Percentiles rank a stretch among this genome's conserved stretches.
These are phyloP conservation scores for Boletus sp. DNA, from an alignment of 768 basidiomycete species.

Conservation along the genomic window DNA sequence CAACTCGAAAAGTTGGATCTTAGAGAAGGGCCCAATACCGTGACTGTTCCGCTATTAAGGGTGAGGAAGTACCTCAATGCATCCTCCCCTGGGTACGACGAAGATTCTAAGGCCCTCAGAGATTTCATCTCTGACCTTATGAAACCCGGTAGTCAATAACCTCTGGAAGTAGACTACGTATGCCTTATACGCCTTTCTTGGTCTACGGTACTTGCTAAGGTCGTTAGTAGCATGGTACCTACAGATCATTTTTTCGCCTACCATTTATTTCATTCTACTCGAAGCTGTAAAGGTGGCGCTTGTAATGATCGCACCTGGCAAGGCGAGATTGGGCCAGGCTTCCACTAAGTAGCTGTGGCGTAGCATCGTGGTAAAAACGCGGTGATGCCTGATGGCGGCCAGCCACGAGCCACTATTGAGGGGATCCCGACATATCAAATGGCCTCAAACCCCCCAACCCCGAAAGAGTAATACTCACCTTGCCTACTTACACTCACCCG, in stretches of 20 bases:
- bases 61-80: constrained; percentile 10
- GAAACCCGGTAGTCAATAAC: neutral
- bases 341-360: neutral
- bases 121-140: constrained; percentile 7
- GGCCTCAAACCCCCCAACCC: neutral
- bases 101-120: constrained; percentile 17
- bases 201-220: neutral
- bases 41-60: constrained; percentile 3
- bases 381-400: neutral
- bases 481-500: neutral
- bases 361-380: constrained; percentile 2
- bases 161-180: neutral
- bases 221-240: neutral
- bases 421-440: neutral
- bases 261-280: neutral
- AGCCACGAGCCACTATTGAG: neutral
- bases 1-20: constrained; percentile 14
- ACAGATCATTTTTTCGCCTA: neutral
- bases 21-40: neutral
- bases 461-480: neutral
- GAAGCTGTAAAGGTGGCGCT: neutral
- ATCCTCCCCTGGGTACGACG: constrained; percentile 10
- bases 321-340: neutral
- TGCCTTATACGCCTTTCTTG: neutral
- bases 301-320: neutral